These are phyloP conservation scores for Staphylotrichum tortipilum DNA, from an alignment of 495 filamentous ascomycete species.

Conservation along the genomic window DNA sequence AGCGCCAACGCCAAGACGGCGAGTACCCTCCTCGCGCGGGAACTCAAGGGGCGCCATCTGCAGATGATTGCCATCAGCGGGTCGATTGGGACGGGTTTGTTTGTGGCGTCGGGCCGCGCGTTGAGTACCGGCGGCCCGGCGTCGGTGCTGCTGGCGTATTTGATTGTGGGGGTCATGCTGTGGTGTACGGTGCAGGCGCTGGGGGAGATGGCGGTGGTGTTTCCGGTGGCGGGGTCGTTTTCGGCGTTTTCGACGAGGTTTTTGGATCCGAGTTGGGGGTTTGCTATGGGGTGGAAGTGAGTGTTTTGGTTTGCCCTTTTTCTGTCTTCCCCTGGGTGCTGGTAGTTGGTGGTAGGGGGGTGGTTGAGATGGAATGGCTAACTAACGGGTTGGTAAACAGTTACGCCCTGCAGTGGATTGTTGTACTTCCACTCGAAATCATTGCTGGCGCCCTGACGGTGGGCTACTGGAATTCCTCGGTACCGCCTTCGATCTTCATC, in stretches of 20 bases:
- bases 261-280: constrained; percentile 90
- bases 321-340: too few relatives aligned
- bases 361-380: too few relatives aligned
- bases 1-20: constrained; percentile 19
- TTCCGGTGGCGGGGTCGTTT: constrained; percentile 89
- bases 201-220: constrained; percentile 86
- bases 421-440: constrained; percentile 83
- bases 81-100: constrained; percentile 89
- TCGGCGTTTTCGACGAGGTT: constrained; percentile 88
- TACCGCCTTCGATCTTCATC: constrained; percentile 74
- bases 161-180: constrained; percentile 77
- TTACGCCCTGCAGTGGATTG: constrained; percentile 91
- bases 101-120: constrained; percentile 77
- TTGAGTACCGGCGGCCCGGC: constrained; percentile 77
- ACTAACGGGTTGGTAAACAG: too few relatives aligned
- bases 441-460: constrained; percentile 86
- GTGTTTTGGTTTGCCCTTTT: too few relatives aligned
- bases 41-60: constrained; percentile 74
- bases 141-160: constrained; percentile 72
- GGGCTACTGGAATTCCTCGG: constrained; percentile 63
- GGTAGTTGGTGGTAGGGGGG: too few relatives aligned
- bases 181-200: constrained; percentile 88
- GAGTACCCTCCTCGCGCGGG: constrained; percentile 50
- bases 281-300: constrained; percentile 95
- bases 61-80: constrained; percentile 98